Conservation (phyloP, 306 rosid genomes). For the Cucumis cinereus region DNA sequence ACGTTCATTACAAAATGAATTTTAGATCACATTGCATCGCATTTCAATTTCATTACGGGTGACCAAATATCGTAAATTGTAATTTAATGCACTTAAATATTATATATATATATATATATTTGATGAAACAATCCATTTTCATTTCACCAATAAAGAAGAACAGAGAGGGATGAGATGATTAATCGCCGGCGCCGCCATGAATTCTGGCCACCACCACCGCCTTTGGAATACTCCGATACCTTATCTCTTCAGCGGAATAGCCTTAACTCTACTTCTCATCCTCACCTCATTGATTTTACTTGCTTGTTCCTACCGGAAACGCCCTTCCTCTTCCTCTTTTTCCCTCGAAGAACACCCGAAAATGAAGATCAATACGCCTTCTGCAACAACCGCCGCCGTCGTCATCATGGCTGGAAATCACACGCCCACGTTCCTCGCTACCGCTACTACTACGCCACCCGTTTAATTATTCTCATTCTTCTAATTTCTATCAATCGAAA, state of each 20-base stretch:
- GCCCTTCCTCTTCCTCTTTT: conserved; percentile 12
- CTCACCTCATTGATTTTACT: conserved; percentile 55
- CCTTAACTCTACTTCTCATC: conserved; percentile 39
- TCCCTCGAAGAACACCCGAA: not conserved
- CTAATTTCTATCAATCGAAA: not conserved
- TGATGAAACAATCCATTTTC: not conserved
- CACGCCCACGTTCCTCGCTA: conserved; percentile 32
- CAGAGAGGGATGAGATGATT: not conserved
- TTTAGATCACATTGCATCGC: too few species aligned
- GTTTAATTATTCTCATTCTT: not conserved
- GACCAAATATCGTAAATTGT: too few species aligned
- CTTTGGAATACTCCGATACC: conserved; percentile 71
- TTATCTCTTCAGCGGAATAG: conserved; percentile 69
- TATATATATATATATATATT: too few species aligned
- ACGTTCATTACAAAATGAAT: too few species aligned
- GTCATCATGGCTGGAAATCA: conserved; percentile 49
- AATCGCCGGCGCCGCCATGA: not conserved
- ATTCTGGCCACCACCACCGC: conserved; percentile 6
- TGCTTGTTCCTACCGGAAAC: conserved; percentile 39
- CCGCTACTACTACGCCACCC: not conserved
- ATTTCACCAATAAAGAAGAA: not conserved
- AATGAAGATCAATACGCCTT: conserved; percentile 8
- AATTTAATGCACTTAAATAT: too few species aligned
- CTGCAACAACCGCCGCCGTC: not conserved
- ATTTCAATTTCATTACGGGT: too few species aligned